Evolutionary conservation across 345 rosid genomes (phyloP), one percentile per base, ranked within the genome.

Genomic region (Mercurialis annua): DNA sequence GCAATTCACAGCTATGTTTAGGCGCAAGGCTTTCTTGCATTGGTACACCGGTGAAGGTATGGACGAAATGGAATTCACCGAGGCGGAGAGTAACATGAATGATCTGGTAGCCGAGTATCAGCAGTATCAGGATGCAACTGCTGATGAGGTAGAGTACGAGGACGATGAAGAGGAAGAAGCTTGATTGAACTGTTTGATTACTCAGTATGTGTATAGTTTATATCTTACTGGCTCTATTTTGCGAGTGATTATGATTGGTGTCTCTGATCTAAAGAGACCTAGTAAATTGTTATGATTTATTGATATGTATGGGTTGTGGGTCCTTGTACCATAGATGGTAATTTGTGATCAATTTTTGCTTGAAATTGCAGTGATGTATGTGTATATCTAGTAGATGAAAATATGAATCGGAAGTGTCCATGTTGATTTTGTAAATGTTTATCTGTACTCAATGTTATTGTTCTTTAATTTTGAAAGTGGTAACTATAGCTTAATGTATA

Each of bases 11-110:
- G 74, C 69, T 10, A 71, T 71, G 74, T 71, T 71, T 56, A 64
- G 74, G 74, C 74, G 74, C 33, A 71, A 71, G 48, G 74, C 74
- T 47, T 71, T 71, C 68, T 70, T 70, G 62, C 73, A 70, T 40
- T 53, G 73, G 73, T 70, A 70, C 53, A 70, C 68, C 0, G 73
- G 73, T 3, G 73, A 70, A 55, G 73, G 68, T 16, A 70, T 70
- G 73, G 73, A 70, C 3, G 73, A 70, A 49, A 70, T 70, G 73
- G 73, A 70, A 62, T 70, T 70, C 18, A 62, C 68, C 0, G 73
- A 70, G 47, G 68, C 73, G 0, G 73, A 70, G 56, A 70, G 73
- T 24, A 70, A 70, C 55, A 70, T 70, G 73, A 71, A 71, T 47
- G 74, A 71, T 56, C 47, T 71, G 49, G 74, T 71, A 6, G 74